Evolutionary conservation across 306 rosid species (phyloP).

Genomic region (Dalbergia oliveri): DNA sequence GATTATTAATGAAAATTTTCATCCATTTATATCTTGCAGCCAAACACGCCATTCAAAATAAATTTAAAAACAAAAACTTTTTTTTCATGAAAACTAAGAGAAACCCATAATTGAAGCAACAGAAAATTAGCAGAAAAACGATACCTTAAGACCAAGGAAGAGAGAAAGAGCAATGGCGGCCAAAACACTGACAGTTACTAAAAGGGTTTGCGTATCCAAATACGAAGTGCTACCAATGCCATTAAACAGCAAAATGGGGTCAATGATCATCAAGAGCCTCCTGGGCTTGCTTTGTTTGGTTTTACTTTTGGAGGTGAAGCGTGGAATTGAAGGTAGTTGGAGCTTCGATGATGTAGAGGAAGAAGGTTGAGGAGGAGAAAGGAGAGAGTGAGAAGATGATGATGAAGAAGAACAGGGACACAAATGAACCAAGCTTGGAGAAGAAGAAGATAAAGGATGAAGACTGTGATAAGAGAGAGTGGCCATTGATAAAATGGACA

Average conservation of each 20-base stretch:
- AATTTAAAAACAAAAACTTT: not conserved
- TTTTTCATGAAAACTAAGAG: slow-evolving; percentile 1
- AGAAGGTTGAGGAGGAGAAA: slow-evolving; percentile 52
- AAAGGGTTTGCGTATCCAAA: slow-evolving; percentile 83
- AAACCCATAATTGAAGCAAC: slow-evolving; percentile 25
- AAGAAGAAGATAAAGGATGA: slow-evolving; percentile 55
- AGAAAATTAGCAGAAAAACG: not conserved
- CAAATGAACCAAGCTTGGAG: slow-evolving; percentile 33
- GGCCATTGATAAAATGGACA: slow-evolving; percentile 66
- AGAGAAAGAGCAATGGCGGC: slow-evolving; percentile 92
- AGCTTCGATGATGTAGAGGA: slow-evolving; percentile 46
- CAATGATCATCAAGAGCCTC: slow-evolving; percentile 56
- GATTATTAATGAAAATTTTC: too few relatives aligned
- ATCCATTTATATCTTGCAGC: too few relatives aligned
- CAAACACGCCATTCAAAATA: too few relatives aligned
- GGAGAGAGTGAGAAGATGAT: slow-evolving; percentile 51
- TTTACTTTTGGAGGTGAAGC: slow-evolving; percentile 45
- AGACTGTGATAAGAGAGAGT: slow-evolving; percentile 57
- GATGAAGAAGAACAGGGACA: slow-evolving; percentile 49
- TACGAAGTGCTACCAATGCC: slow-evolving; percentile 60
- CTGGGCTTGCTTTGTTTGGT: slow-evolving; percentile 54
- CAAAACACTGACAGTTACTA: slow-evolving; percentile 79
- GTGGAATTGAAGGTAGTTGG: slow-evolving; percentile 42
- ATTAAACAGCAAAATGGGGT: slow-evolving; percentile 67
- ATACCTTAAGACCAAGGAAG: slow-evolving; percentile 89